Evolutionary conservation across 176 grass and related monocot species (phyloP).

Genomic region (Lolium perenne): DNA sequence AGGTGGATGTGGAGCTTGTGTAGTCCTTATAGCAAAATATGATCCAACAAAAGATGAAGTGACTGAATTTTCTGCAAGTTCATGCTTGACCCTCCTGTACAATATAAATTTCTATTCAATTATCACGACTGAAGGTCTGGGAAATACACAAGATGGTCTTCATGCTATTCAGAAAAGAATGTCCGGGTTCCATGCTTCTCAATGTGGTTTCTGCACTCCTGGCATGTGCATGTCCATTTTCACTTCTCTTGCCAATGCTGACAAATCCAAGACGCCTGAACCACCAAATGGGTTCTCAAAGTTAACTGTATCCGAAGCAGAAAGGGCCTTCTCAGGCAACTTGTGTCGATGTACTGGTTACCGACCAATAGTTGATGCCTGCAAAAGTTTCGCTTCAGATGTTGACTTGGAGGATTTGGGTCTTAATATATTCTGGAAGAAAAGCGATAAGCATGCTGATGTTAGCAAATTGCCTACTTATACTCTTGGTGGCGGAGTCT

Average conservation of each 20-base stretch:
- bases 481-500: constrained; percentile 50
- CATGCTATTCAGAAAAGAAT: constrained; percentile 80
- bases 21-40: constrained; percentile 72
- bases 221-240: constrained; percentile 96
- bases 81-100: constrained; percentile 74
- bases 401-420: constrained; percentile 85
- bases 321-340: constrained; percentile 74
- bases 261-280: constrained; percentile 66
- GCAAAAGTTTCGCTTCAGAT: constrained; percentile 83
- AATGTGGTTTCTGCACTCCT: constrained; percentile 87
- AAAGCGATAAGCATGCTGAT: constrained; percentile 47
- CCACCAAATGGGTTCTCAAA: constrained; percentile 73
- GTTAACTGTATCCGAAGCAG: constrained; percentile 59
- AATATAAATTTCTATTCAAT: constrained; percentile 72
- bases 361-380: constrained; percentile 73
- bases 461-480: constrained; percentile 58
- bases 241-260: constrained; percentile 73
- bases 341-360: constrained; percentile 84
- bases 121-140: constrained; percentile 78
- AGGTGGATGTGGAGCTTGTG: constrained; percentile 87
- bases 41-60: constrained; percentile 64
- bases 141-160: constrained; percentile 60
- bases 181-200: constrained; percentile 83
- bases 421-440: constrained; percentile 77
- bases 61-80: constrained; percentile 64